Percentiles rank a stretch among this genome's conserved stretches.
These are phyloP conservation scores for Endoconidiophora laricicola DNA, from an alignment of 2,329 filamentous ascomycete species.

Conservation along the genomic window DNA sequence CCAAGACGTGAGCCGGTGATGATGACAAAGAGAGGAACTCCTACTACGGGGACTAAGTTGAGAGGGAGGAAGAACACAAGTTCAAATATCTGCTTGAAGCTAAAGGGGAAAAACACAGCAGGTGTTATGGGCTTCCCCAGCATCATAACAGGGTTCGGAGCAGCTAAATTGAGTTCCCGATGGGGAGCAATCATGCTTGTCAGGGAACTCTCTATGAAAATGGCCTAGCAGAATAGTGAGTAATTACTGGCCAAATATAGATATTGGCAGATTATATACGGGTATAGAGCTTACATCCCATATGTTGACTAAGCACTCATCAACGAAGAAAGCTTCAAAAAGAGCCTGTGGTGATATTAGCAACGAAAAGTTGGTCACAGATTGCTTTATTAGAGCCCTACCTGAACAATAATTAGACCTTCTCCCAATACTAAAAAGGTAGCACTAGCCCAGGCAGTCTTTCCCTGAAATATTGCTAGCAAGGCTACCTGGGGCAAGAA, in stretches of 20 bases:
- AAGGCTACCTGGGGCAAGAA: slow-evolving; percentile 84
- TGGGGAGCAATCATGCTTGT: slow-evolving; percentile 51
- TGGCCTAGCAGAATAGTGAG: slow-evolving; percentile 28
- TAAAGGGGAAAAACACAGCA: slow-evolving; percentile 77
- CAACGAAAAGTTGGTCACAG: background rate
- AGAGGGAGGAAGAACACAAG: slow-evolving; percentile 64
- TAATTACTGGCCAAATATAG: background rate
- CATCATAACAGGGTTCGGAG: slow-evolving; percentile 56
- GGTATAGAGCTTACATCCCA: slow-evolving; percentile 53
- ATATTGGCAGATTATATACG: background rate
- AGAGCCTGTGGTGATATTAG: slow-evolving; percentile 24
- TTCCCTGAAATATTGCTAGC: slow-evolving; percentile 73
- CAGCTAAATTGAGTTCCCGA: slow-evolving; percentile 48
- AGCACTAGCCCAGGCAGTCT: slow-evolving; percentile 78
- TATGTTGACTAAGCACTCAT: slow-evolving; percentile 61
- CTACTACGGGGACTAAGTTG: slow-evolving; percentile 72
- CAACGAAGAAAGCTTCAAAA: slow-evolving; percentile 69
- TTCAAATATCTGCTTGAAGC: slow-evolving; percentile 75
- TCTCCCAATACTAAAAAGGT: slow-evolving; percentile 77
- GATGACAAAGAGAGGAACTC: slow-evolving; percentile 70
- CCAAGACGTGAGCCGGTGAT: slow-evolving; percentile 77
- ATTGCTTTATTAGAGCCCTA: background rate
- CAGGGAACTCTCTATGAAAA: slow-evolving; percentile 58
- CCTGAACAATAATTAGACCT: slow-evolving; percentile 50
- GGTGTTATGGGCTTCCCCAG: slow-evolving; percentile 65